These are phyloP conservation scores for Marchantia polymorpha DNA, from an alignment of 225 moss, liverwort and hornwort genomes.

Conservation along the genomic window DNA sequence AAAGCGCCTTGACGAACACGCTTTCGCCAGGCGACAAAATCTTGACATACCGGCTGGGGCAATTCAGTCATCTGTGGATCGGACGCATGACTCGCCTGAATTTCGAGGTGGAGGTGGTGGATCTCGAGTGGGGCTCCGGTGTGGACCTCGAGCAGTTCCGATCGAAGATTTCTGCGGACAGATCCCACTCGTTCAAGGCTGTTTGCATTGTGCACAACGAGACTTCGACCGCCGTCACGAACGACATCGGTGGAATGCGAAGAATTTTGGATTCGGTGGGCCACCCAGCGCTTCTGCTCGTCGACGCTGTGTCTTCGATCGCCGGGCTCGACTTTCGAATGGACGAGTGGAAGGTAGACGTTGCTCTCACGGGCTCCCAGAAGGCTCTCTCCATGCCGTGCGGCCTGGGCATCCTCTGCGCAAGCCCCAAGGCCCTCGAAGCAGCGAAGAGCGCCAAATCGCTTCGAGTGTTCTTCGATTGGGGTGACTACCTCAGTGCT, in stretches of 20 bases:
- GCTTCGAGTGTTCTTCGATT: conserved; percentile 47
- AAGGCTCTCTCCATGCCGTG: conserved; percentile 53
- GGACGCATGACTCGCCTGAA: conserved; percentile 45
- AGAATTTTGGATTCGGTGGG: conserved; percentile 34
- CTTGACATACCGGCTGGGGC: conserved; percentile 38
- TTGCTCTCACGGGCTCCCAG: conserved; percentile 49
- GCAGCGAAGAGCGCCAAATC: conserved; percentile 44
- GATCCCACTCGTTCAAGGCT: conserved; percentile 33
- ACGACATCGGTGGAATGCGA: conserved; percentile 45
- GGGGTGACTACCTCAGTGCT: conserved; percentile 42
- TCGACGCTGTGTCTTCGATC: conserved; percentile 53
- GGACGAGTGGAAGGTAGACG: conserved; percentile 58
- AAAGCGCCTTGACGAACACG: conserved; percentile 47
- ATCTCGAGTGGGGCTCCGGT: conserved; percentile 46
- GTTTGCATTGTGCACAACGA: conserved; percentile 52
- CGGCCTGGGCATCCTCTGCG: conserved; percentile 49
- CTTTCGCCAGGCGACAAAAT: conserved; percentile 48
- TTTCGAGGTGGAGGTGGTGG: conserved; percentile 46
- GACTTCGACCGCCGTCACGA: conserved; percentile 54
- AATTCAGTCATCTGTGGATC: conserved; percentile 51
- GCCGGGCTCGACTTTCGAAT: conserved; percentile 50
- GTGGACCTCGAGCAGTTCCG: conserved; percentile 31
- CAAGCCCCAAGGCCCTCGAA: conserved; percentile 48
- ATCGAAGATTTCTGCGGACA: conserved; percentile 35
- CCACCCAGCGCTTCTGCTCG: conserved; percentile 50